Evolutionary conservation across 805 yeast species (phyloP), one percentile per base, ranked within the genome.

Genomic region (Wickerhamiella azymoides): DNA sequence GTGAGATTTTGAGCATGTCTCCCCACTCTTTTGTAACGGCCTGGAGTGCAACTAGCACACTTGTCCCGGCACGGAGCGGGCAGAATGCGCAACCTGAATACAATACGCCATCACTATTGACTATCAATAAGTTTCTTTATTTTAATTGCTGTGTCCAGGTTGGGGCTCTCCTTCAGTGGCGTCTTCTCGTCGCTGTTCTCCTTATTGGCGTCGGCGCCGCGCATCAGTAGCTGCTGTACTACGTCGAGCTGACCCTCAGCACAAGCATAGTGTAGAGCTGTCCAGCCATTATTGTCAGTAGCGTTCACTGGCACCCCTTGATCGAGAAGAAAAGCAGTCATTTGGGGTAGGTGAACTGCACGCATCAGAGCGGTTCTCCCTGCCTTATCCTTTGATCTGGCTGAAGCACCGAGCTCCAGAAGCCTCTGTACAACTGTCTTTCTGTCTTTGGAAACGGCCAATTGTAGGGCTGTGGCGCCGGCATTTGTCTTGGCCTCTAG

Each of bases 241-340:
- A 76, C 74, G 48, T 83, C 94, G 1, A 80, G 86, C 54, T 79
- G 79, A 0, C 95, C 96, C 62, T 88, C 97, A 0, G 94, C 85
- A 47, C 81, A 63, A 0, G 96, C 95, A 62, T 84, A 94, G 60
- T 84, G 94, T 49, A 89, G 60, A 1, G 95, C 78, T 0, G 94
- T 81, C 86, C 92, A 84, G 0, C 94, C 92, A 7, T 45, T 18
- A 10, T 53, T 52, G 57, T 88, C 96, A 33, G 73, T 72, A 2
- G 79, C 69, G 54, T 85, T 82, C 18, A 86, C 59, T 8, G 83
- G 81, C 0, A 80, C 74, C 40, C 72, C 72, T 2, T 73, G 74
- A 5, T 67, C 64, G 4, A 74, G 69, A 32, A 88, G 63, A 25
- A 74, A 56, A 38, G 72, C 67, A 13, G 80, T 74, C 25, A 85